phyloP scores from a whole-genome alignment of 257 asterid genomes.

The Solanum raphanifolium region DNA sequence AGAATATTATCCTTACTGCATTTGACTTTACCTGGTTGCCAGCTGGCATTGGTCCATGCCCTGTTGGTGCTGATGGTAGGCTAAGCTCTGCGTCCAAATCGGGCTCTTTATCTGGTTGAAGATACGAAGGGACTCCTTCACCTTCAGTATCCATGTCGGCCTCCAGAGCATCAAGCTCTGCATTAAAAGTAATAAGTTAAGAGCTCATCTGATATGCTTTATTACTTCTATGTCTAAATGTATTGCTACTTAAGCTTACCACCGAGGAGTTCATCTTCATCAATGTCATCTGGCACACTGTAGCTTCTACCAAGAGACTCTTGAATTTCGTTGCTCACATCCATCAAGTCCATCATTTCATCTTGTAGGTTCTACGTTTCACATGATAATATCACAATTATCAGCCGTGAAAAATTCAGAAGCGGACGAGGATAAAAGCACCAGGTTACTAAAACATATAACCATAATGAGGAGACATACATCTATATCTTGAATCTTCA shows the following conservation, averaged over 20 bases:
- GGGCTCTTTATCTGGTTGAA: conserved; percentile 76
- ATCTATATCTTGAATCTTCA: conserved; percentile 96
- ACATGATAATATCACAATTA: not conserved
- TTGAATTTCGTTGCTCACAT: conserved; percentile 92
- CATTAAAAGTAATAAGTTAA: not conserved
- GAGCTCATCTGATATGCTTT: not conserved
- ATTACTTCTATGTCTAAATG: not conserved
- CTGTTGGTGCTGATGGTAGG: conserved; percentile 88
- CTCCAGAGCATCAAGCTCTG: conserved; percentile 99
- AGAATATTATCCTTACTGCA: not conserved
- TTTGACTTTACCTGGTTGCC: conserved; percentile 47
- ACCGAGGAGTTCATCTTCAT: conserved; percentile 94
- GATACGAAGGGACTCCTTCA: conserved; percentile 89
- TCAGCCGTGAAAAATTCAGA: not conserved
- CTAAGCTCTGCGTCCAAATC: conserved; percentile 72
- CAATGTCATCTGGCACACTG: conserved; percentile 88
- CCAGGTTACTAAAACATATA: not conserved
- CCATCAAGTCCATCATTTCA: conserved; percentile 99
- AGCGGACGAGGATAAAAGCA: not conserved
- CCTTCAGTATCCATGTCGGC: conserved; percentile 92
- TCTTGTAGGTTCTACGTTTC: conserved; percentile 73
- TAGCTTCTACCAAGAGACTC: conserved; percentile 97
- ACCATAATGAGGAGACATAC: conserved; percentile 28
- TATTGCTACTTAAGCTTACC: conserved; percentile 39
- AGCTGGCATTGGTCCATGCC: conserved; percentile 41